These are phyloP conservation scores for barrel medic (Medicago truncatula) DNA, from an alignment of 306 rosid genomes.

Conservation along the genomic window MtrunA17r5.0-ANR NC_053049.1:8371501-8372000, in stretches of 20 bases:
- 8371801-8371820: slow-evolving; percentile 33
- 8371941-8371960: slow-evolving; percentile 82
- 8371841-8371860: slow-evolving; percentile 95
- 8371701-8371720: slow-evolving; percentile 48
- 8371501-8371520: slow-evolving; percentile 98
- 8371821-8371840: slow-evolving; percentile 41
- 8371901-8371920: slow-evolving; percentile 98
- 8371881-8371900: slow-evolving; percentile 98
- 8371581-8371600: slow-evolving; percentile 46
- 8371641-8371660: slow-evolving; percentile 93
- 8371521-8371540: slow-evolving; percentile 98
- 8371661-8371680: slow-evolving; percentile 98
- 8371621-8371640: slow-evolving; percentile 37
- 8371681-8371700: slow-evolving; percentile 99
- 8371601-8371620: slow-evolving; percentile 25
- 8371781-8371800: slow-evolving; percentile 28
- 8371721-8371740: slow-evolving; percentile 41
- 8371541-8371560: slow-evolving; percentile 99
- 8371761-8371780: slow-evolving; percentile 30
- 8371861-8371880: slow-evolving; percentile 99
- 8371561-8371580: slow-evolving; percentile 79
- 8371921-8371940: slow-evolving; percentile 98
- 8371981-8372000: slow-evolving; percentile 28
- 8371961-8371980: slow-evolving; percentile 11
- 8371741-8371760: slow-evolving; percentile 29